Evolutionary conservation across 2,329 filamentous ascomycete genomes (phyloP).

Genomic region (Botrytis fragariae): DNA sequence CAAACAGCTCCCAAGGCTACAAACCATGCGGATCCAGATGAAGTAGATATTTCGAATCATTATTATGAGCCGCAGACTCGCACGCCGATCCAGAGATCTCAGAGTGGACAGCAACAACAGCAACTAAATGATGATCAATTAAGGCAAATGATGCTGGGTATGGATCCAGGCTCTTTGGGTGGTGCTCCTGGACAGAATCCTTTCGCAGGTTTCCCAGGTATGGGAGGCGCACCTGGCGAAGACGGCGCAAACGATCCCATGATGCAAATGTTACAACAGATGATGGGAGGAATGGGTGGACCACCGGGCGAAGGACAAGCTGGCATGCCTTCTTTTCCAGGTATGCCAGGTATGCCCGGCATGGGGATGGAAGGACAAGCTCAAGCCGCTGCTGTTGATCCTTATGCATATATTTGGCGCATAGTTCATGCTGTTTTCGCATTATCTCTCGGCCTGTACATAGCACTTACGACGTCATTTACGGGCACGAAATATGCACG

Average conservation of each 20-base stretch:
- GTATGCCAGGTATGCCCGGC: conserved; percentile 39
- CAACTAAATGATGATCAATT: conserved; percentile 57
- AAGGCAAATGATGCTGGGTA: conserved; percentile 62
- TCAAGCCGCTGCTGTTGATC: conserved; percentile 40
- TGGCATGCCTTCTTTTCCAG: conserved; percentile 40
- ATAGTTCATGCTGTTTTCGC: conserved; percentile 72
- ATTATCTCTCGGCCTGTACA: conserved; percentile 66
- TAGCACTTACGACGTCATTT: conserved; percentile 66
- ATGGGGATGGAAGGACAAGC: conserved; percentile 21
- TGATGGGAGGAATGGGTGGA: conserved; percentile 54
- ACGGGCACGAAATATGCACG: conserved; percentile 58
- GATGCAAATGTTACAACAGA: conserved; percentile 73
- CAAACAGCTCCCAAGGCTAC: too few relatives aligned
- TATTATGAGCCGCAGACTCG: conserved; percentile 56
- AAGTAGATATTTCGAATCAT: conserved; percentile 74
- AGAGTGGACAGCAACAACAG: conserved; percentile 32
- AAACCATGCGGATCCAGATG: conserved; percentile 58
- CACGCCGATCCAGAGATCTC: conserved; percentile 41
- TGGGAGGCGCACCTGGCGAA: conserved; percentile 29
- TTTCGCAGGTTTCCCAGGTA: conserved; percentile 31
- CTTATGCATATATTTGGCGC: conserved; percentile 61
- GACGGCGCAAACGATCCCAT: conserved; percentile 56
- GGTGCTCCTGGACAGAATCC: conserved; percentile 28
- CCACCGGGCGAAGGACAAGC: conserved; percentile 37
- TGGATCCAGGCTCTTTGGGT: conserved; percentile 43